These are phyloP conservation scores for Dysphania ambrosioides DNA, from an alignment of 148 eudicot species.

Conservation along the genomic window DNA sequence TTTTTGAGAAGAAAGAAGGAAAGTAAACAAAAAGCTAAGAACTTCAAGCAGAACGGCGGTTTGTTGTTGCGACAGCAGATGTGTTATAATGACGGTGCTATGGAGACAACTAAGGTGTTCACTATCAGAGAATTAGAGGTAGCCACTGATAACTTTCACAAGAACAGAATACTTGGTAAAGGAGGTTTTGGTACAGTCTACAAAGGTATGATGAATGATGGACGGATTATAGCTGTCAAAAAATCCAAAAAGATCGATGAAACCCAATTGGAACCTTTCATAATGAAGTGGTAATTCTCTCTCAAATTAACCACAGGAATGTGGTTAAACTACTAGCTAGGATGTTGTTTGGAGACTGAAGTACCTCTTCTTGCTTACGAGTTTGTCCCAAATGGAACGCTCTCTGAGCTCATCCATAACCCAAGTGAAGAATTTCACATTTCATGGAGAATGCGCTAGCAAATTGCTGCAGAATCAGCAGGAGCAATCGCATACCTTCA, in stretches of 20 bases:
- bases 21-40: conserved; percentile 9
- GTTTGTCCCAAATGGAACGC: conserved; percentile 12
- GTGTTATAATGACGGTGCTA: conserved; percentile 13
- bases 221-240: conserved; percentile 25
- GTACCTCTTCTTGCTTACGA: too few relatives aligned
- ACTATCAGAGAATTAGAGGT: conserved; percentile 17
- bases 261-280: conserved; percentile 16
- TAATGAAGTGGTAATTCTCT: conserved; percentile 26
- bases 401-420: conserved; percentile 19
- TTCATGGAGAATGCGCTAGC: conserved; percentile 23
- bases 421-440: conserved; percentile 14
- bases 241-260: conserved; percentile 22
- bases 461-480: conserved; percentile 17
- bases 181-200: conserved; percentile 26
- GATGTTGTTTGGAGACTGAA: too few relatives aligned
- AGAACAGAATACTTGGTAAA: conserved; percentile 23
- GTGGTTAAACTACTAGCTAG: conserved; percentile 26
- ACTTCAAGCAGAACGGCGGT: conserved; percentile 26
- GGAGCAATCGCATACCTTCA: conserved; percentile 23
- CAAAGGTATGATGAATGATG: conserved; percentile 28
- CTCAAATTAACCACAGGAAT: conserved; percentile 26
- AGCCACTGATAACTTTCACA: conserved; percentile 23
- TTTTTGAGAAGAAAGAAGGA: conserved; percentile 3
- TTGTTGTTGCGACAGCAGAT: conserved; percentile 20
- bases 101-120: conserved; percentile 23